Evolutionary conservation across 2,329 filamentous ascomycete species (phyloP).

Genomic region (Botrytis byssoidea): DNA sequence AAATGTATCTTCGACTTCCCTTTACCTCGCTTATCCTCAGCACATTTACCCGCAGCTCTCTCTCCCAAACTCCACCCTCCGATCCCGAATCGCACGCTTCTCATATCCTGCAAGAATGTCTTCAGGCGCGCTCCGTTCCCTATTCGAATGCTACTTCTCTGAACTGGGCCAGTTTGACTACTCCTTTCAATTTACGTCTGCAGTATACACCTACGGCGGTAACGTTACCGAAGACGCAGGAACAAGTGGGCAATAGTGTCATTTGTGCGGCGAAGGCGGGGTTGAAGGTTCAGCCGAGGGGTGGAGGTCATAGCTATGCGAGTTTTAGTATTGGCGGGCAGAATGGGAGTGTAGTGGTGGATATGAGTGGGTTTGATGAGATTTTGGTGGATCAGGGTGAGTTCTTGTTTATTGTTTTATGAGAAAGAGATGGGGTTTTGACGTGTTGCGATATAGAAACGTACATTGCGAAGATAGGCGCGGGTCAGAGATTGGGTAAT

Average conservation of each 20-base stretch:
- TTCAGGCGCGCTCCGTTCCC: slow-evolving; percentile 5
- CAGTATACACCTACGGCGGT: slow-evolving; percentile 28
- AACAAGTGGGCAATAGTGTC: slow-evolving; percentile 45
- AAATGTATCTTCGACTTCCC: neutral
- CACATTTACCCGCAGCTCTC: neutral
- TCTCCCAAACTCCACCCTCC: neutral
- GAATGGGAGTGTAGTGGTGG: slow-evolving; percentile 53
- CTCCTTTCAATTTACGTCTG: slow-evolving; percentile 31
- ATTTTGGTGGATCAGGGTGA: slow-evolving; percentile 49
- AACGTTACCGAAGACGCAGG: slow-evolving; percentile 33
- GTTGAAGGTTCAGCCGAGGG: slow-evolving; percentile 50
- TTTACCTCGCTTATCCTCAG: slow-evolving; percentile 7
- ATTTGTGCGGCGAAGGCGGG: slow-evolving; percentile 45
- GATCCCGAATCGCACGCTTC: neutral
- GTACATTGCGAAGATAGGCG: slow-evolving; percentile 39
- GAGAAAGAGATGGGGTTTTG: neutral
- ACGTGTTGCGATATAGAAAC: neutral
- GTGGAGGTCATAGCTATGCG: slow-evolving; percentile 55
- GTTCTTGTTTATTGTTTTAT: too few relatives aligned
- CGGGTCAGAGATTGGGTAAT: slow-evolving; percentile 46
- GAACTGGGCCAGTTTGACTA: slow-evolving; percentile 22
- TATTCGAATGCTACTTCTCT: slow-evolving; percentile 10
- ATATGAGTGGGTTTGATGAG: slow-evolving; percentile 51
- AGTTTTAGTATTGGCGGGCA: slow-evolving; percentile 48
- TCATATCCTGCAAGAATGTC: neutral